These are phyloP conservation scores for Microcera coccophila DNA, from an alignment of 2,329 filamentous ascomycete genomes.

Conservation along the genomic window DNA sequence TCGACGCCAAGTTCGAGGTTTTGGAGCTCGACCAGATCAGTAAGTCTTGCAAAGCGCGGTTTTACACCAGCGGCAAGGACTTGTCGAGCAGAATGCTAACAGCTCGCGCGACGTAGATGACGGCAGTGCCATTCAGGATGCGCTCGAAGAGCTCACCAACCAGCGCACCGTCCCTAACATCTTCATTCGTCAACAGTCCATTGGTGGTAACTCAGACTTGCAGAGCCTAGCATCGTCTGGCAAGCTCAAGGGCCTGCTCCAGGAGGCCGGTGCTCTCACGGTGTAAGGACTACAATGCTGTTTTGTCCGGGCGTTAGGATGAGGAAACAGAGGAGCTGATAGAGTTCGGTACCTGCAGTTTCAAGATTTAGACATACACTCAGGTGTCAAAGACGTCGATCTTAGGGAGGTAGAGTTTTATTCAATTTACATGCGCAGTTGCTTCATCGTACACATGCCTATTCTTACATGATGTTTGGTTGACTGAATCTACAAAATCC, in stretches of 20 bases:
- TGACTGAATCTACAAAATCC: slow-evolving; percentile 20
- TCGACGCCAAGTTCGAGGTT: slow-evolving; percentile 67
- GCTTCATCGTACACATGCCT: slow-evolving; percentile 17
- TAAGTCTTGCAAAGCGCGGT: slow-evolving; percentile 45
- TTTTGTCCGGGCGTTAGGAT: slow-evolving; percentile 4
- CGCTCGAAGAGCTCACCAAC: slow-evolving; percentile 72
- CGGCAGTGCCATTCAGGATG: slow-evolving; percentile 75
- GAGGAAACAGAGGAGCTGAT: slow-evolving; percentile 13
- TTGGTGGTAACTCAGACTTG: slow-evolving; percentile 93
- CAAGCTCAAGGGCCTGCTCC: slow-evolving; percentile 40
- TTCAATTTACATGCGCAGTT: too few species aligned
- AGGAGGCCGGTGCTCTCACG: slow-evolving; percentile 41
- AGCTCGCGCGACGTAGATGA: slow-evolving; percentile 57
- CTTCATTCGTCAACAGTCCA: slow-evolving; percentile 86
- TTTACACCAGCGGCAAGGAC: neutral
- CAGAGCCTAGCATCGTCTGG: slow-evolving; percentile 50
- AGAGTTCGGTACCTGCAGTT: slow-evolving; percentile 11
- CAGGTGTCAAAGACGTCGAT: slow-evolving; percentile 1
- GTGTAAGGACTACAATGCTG: slow-evolving; percentile 32
- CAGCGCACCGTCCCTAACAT: slow-evolving; percentile 95
- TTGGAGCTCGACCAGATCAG: slow-evolving; percentile 83
- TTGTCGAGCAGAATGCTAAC: slow-evolving; percentile 14
- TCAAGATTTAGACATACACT: slow-evolving; percentile 19
- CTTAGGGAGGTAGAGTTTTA: too few species aligned
- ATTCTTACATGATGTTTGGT: slow-evolving; percentile 19